These are phyloP conservation scores for Serendipita vermifera DNA, from an alignment of 768 basidiomycete genomes.

Conservation along the genomic window DNA sequence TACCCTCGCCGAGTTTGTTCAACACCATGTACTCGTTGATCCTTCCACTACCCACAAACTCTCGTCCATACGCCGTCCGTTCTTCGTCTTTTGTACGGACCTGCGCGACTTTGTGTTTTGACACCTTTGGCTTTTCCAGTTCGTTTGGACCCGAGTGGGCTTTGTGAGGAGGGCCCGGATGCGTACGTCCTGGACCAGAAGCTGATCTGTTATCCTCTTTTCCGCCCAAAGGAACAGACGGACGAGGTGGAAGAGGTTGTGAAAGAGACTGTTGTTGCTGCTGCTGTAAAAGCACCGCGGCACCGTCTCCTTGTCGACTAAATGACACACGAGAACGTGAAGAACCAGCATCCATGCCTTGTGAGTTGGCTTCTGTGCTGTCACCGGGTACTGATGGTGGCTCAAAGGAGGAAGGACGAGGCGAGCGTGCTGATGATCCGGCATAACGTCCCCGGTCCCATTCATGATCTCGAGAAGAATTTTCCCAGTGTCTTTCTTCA, in stretches of 20 bases:
- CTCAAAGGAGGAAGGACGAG: slow-evolving; percentile 16
- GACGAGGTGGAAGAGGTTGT: slow-evolving; percentile 10
- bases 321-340: too few relatives aligned
- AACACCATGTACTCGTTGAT: slow-evolving; percentile 68
- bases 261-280: slow-evolving; percentile 8
- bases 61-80: slow-evolving; percentile 48
- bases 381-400: background rate
- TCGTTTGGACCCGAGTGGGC: slow-evolving; percentile 16
- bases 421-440: slow-evolving; percentile 9
- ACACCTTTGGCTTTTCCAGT: slow-evolving; percentile 29
- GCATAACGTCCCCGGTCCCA: slow-evolving; percentile 15
- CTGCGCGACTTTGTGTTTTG: slow-evolving; percentile 26
- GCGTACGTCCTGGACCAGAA: background rate
- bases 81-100: slow-evolving; percentile 50
- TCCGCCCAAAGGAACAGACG: slow-evolving; percentile 18
- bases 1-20: slow-evolving; percentile 89
- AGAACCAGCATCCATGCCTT: slow-evolving; percentile 22
- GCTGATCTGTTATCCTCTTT: slow-evolving; percentile 11
- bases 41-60: slow-evolving; percentile 55
- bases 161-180: slow-evolving; percentile 15
- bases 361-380: slow-evolving; percentile 19
- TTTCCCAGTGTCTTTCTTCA: slow-evolving; percentile 19
- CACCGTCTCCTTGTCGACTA: too few relatives aligned
- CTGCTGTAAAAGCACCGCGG: too few relatives aligned
- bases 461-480: slow-evolving; percentile 13